These are phyloP conservation scores for Diaporthe longicolla DNA, from an alignment of 2,329 filamentous ascomycete species.

Conservation along the genomic window DNA sequence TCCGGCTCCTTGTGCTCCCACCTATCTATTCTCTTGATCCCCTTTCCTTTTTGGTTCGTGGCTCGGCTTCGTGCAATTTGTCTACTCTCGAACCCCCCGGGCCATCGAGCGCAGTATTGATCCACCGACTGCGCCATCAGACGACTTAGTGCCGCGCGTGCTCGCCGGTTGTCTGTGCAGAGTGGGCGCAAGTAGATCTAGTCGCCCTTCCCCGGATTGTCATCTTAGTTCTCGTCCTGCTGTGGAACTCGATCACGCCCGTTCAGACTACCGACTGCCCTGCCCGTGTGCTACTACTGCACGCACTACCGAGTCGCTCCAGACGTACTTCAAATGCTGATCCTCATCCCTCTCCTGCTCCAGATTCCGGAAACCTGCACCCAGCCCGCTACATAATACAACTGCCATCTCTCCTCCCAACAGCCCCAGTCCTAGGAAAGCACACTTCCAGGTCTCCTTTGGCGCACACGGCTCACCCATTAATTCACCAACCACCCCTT, in stretches of 20 bases:
- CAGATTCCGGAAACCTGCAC: constrained; percentile 64
- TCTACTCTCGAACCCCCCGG: constrained; percentile 24
- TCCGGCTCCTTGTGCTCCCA: constrained; percentile 16
- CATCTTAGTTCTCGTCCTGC: constrained; percentile 45
- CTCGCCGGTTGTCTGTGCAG: not conserved
- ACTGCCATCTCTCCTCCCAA: constrained; percentile 59
- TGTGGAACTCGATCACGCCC: constrained; percentile 49
- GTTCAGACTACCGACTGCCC: constrained; percentile 33
- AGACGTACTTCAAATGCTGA: constrained; percentile 52
- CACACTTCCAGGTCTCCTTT: constrained; percentile 50
- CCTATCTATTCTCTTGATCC: not conserved
- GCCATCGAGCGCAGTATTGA: constrained; percentile 3
- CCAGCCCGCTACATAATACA: constrained; percentile 64
- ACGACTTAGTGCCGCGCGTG: constrained; percentile 22
- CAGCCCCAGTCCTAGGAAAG: constrained; percentile 57
- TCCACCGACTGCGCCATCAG: constrained; percentile 12
- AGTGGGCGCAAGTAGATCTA: constrained; percentile 8
- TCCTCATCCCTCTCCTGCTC: constrained; percentile 46
- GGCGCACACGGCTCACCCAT: constrained; percentile 47
- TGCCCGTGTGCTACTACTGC: constrained; percentile 36
- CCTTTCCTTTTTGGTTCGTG: constrained; percentile 23
- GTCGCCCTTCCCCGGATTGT: constrained; percentile 37
- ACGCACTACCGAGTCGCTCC: constrained; percentile 22
- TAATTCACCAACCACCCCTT: constrained; percentile 46
- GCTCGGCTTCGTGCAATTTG: constrained; percentile 18